Evolutionary conservation across 2,329 filamentous ascomycete genomes (phyloP), one percentile per base, ranked within the genome.

Genomic region (Stemphylium vesicarium): DNA sequence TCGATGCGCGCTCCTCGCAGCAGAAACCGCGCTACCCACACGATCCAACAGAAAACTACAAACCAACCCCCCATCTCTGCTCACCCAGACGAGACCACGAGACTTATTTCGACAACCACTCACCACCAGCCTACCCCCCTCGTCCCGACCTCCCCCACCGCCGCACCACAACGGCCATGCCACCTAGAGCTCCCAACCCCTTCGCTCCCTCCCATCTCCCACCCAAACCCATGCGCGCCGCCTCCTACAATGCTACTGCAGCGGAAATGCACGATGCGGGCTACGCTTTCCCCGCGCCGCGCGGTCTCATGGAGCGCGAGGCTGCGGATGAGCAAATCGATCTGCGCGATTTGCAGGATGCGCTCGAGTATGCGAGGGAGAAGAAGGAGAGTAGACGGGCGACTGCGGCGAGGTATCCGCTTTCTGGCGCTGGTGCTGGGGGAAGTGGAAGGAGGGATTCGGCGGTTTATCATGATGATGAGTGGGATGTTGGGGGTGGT

Each of bases 131-230:
- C 4, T 46, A 53, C 36, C 8, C 35, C 4, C 10, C 37, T 7
- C 58, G 55, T 2, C 63, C 56, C 2, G 18, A 24, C 12, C 37
- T 51, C 1, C 39, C 44, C 4, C 42, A 53, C 40, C 63, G 62
- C n/a, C 58, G 59, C 55, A 57, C 55, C 9, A 66, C 53, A 22
- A 29, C 48, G 4, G 56, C 60, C 11, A 15, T 40, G 2, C 51
- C 53, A 31, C 51, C 16, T 20, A 4, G 8, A 24, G 8, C 1
- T 33, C 31, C 1, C 62, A 63, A 22, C 49, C 57, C 1, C 63
- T 60, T 16, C 46, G 44, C 31, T 12, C 20, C 41, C 4, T 8
- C 33, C 0, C 42, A 53, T 38, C 53, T 50, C 38, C 56, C 59
- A n/a, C 46, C 62, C 15, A 53, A 48, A 4, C 60, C 56, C 4